A percentile compares a stretch with the other conserved stretches of the same genome.
These are phyloP conservation scores for Venturia effusa DNA, from an alignment of 2,329 filamentous ascomycete genomes.

Conservation along the genomic window DNA sequence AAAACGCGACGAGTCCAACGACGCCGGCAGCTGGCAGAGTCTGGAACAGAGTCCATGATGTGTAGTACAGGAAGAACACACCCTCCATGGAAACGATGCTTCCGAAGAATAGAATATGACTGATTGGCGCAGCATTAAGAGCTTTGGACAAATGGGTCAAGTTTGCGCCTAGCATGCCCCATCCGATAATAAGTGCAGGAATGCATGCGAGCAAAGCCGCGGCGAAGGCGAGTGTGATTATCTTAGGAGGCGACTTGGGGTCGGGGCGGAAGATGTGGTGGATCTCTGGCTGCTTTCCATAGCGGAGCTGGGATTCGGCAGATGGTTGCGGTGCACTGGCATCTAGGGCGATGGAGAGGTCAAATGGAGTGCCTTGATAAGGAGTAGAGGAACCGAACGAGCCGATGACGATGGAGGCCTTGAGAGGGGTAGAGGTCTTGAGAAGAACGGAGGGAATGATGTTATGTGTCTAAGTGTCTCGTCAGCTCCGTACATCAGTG, in stretches of 20 bases:
- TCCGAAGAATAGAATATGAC: conserved; percentile 75
- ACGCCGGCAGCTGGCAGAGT: conserved; percentile 61
- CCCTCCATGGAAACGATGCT: conserved; percentile 81
- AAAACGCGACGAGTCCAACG: conserved; percentile 60
- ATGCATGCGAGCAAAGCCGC: conserved; percentile 62
- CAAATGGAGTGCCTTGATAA: conserved; percentile 60
- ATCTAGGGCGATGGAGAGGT: conserved; percentile 57
- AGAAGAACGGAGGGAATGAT: conserved; percentile 81
- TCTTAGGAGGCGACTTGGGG: conserved; percentile 65
- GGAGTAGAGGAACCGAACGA: conserved; percentile 70
- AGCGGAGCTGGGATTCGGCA: conserved; percentile 63
- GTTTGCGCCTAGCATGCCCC: conserved; percentile 75
- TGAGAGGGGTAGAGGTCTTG: conserved; percentile 53
- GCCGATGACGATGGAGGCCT: conserved; percentile 72
- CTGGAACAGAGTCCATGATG: conserved; percentile 84
- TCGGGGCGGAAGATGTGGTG: conserved; percentile 81
- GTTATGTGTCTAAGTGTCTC: conserved; percentile 63
- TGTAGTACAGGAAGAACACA: conserved; percentile 93
- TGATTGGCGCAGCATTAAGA: conserved; percentile 62
- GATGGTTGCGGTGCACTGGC: conserved; percentile 47
- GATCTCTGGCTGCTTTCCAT: conserved; percentile 75
- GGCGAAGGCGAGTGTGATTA: conserved; percentile 70
- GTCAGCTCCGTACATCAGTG: conserved; percentile 13
- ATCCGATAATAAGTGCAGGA: conserved; percentile 61
- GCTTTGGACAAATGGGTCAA: conserved; percentile 66